Evolutionary conservation across 2,329 filamentous ascomycete species (phyloP).

Genomic region (Cytospora chrysosperma): DNA sequence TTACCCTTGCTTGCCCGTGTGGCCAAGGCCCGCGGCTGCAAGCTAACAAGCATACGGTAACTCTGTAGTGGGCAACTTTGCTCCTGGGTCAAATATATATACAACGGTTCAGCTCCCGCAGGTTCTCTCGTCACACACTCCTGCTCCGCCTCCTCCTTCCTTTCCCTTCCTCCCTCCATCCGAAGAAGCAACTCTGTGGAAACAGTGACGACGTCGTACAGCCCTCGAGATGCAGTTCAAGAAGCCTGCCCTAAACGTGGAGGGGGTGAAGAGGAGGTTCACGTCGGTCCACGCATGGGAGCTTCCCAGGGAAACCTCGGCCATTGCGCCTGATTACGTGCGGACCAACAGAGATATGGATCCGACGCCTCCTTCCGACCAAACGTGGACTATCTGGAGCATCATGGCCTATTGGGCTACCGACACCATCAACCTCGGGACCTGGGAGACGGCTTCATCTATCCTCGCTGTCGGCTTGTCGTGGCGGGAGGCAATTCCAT

Average conservation of each 20-base stretch:
- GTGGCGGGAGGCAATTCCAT: constrained; percentile 30
- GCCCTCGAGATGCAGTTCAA: not conserved
- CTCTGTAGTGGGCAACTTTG: not conserved
- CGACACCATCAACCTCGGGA: constrained; percentile 37
- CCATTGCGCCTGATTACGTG: constrained; percentile 14
- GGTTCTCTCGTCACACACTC: not conserved
- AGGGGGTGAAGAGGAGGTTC: constrained; percentile 22
- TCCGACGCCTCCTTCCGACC: constrained; percentile 37
- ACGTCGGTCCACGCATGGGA: constrained; percentile 31
- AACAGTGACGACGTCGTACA: not conserved
- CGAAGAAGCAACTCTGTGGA: not conserved
- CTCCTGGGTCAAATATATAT: not conserved
- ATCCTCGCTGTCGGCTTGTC: constrained; percentile 37
- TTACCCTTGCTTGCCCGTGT: not conserved
- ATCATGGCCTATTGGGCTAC: constrained; percentile 39
- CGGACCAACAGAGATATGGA: constrained; percentile 35
- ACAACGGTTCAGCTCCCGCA: not conserved
- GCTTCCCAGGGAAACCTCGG: constrained; percentile 11
- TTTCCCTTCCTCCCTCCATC: not conserved
- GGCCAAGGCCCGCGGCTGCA: not conserved
- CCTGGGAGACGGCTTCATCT: constrained; percentile 37
- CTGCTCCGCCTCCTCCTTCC: not conserved
- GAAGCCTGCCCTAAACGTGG: constrained; percentile 3
- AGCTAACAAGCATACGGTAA: not conserved
- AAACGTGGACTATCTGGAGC: constrained; percentile 39